These are phyloP conservation scores for Chytriomyces confervae DNA, from an alignment of 192 early-diverging fungal species.

Conservation along the genomic window DNA sequence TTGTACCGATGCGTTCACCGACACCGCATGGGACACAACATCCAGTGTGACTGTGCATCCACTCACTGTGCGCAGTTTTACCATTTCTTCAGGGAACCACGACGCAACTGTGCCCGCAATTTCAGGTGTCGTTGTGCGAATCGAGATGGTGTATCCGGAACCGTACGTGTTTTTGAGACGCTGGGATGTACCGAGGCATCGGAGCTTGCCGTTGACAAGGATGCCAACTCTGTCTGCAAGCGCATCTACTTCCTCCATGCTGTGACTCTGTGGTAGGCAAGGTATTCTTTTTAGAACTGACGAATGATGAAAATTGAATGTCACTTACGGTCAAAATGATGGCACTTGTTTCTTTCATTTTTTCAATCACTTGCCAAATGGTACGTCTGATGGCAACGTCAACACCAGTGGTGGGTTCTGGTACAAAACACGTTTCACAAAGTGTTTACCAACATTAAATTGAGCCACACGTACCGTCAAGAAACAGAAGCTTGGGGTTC, in stretches of 20 bases:
- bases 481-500: slow-evolving; percentile 21
- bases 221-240: slow-evolving; percentile 63
- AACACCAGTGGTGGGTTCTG: slow-evolving; percentile 37
- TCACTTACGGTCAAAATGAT: slow-evolving; percentile 50
- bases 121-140: slow-evolving; percentile 6
- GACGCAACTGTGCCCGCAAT: neutral
- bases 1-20: neutral
- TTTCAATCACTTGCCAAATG: slow-evolving; percentile 57
- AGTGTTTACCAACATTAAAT: too few relatives aligned
- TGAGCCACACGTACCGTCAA: slow-evolving; percentile 28
- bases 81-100: neutral
- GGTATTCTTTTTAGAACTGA: too few relatives aligned
- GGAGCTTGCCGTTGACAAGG: slow-evolving; percentile 66
- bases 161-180: slow-evolving; percentile 59
- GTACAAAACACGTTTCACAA: too few relatives aligned
- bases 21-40: neutral
- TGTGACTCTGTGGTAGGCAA: slow-evolving; percentile 49
- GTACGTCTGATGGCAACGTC: slow-evolving; percentile 52
- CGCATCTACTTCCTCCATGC: slow-evolving; percentile 70
- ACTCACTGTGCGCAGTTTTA: neutral
- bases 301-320: too few relatives aligned
- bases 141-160: slow-evolving; percentile 50
- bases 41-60: neutral
- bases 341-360: slow-evolving; percentile 47
- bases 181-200: slow-evolving; percentile 63